Base-by-base conservation (phyloP, 2,329 filamentous ascomycete species). In the Colletotrichum liaoningense region DNA sequence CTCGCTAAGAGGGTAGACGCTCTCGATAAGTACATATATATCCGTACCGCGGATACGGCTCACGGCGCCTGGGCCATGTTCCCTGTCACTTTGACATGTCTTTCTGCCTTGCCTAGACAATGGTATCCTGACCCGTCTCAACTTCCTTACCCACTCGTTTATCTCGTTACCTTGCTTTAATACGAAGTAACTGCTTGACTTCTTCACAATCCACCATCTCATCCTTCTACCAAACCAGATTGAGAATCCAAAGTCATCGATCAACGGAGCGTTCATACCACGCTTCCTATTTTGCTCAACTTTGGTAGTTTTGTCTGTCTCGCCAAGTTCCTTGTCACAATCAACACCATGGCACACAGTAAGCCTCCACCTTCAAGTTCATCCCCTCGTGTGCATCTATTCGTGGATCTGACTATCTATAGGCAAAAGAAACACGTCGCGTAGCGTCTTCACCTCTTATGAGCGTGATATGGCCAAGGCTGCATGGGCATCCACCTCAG, bases 401-500 rank as follows among this genome's bases (percentile, higher is more conserved):
- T 49, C 46, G 56, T 35, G 28, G 35, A 16, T 55, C 12, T 71
- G 42, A 38, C 26, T 11, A 67, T 74, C 71, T 67, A 33, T 77
- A 92, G 90, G 90, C 80, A 97, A 98, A 86, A 91, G 95, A 78
- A 98, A 98, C 85, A 97, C 95, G 57, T 96, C 94, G 57, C 92
- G 96, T 57, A 92, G 95, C 55, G 95, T 98, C 83, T 98, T 98
- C 87, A 98, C 97, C 42, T 92, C 95, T 28, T 92, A 98, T 84
- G 97, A 98, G 85, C 93, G 97, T 77, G 89, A 90, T 64, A 90
- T 96, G 63, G 93, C 97, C 73, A 94, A 95, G 79, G 89, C 90
- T 22, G 91, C 92, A 77, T 98, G 97, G 95, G 91, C 93, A 77
- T 91, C 93, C 9, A 94, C 93, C 76, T 91, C 93, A 64, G 95